Base-by-base conservation (phyloP, 306 rosid species). In the Cicer bijugum region DNA sequence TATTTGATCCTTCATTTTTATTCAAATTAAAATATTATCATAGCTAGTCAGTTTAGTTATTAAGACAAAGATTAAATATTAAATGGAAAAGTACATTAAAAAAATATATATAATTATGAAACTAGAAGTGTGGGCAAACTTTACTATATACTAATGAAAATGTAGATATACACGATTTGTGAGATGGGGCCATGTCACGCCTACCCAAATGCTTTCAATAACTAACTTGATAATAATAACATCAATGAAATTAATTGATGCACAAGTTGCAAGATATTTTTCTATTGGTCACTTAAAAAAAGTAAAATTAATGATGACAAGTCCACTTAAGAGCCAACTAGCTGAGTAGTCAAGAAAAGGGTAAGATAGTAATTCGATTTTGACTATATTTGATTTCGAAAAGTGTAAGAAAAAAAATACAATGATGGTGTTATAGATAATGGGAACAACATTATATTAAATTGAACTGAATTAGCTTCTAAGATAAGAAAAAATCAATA, bases 401-500 rank as follows among this genome's bases (percentile, higher is more conserved):
- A 75, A 44, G 79, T 42, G 35, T 28, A 28, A 28, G 35, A 48
- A 11, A 14, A 69, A 28, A 17, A n/a, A 19, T 51, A 14, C 39
- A 0, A 75, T 78, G 78, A 78, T 81, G 61, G 78, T 72, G 69
- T 74, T 74, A 7, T 39, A 46, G 78, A 45, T 60, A 66, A 70
- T 59, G 81, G 11, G 44, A 58, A 45, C 74, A 80, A 51, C 12
- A 57, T 67, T 67, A 9, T 23, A 10, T 8, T 28, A 28, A 28
- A 42, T 23, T 4, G 9, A 42, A 9, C 68, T 74, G 75, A 69
- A 77, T 80, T 85, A 81, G 76, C 89, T 86, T 86, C 82, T 70
- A 86, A 83, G 85, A 86, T 75, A 86, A 80, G 89, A 58, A 55
- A 45, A 86, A 82, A 81, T 86, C 84, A 78, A 59, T 48, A 71